Evolutionary conservation across 768 basidiomycete genomes (phyloP).

Genomic region (Amanita molliuscula): DNA sequence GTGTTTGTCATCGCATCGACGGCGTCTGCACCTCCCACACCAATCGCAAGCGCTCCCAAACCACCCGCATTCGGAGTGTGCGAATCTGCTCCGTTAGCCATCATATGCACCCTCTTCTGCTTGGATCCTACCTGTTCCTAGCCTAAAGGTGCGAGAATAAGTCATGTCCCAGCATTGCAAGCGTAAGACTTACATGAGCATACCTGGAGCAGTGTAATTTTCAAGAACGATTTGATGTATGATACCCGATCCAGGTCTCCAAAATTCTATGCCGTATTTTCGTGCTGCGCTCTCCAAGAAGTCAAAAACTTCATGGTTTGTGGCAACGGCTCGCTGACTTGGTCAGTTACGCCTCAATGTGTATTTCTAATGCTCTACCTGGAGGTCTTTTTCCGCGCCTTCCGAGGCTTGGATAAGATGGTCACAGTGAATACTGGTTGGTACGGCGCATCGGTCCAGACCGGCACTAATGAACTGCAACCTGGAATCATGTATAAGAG

Average conservation of each 20-base stretch:
- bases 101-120: not conserved
- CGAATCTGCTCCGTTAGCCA: conserved; percentile 45
- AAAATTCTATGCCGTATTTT: conserved; percentile 96
- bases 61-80: conserved; percentile 99
- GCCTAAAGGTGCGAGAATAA: conserved; percentile 30
- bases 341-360: not conserved
- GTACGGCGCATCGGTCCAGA: conserved; percentile 72
- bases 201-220: conserved; percentile 93
- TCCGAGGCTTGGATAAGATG: conserved; percentile 93
- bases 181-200: conserved; percentile 59
- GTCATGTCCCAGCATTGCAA: not conserved
- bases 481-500: conserved; percentile 24
- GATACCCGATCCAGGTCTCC: conserved; percentile 92
- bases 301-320: conserved; percentile 95
- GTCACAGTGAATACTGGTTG: conserved; percentile 93
- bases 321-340: conserved; percentile 65
- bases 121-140: conserved; percentile 56
- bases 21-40: conserved; percentile 98
- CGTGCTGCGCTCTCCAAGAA: conserved; percentile 87
- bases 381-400: conserved; percentile 78
- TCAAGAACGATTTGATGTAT: conserved; percentile 99
- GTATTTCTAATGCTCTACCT: conserved; percentile 33
- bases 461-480: conserved; percentile 99
- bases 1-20: conserved; percentile 98
- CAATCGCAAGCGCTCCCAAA: conserved; percentile 91